Evolutionary conservation across 2,329 filamentous ascomycete species (phyloP), one percentile per base, ranked within the genome.

Genomic region (Diatrype stigma): DNA sequence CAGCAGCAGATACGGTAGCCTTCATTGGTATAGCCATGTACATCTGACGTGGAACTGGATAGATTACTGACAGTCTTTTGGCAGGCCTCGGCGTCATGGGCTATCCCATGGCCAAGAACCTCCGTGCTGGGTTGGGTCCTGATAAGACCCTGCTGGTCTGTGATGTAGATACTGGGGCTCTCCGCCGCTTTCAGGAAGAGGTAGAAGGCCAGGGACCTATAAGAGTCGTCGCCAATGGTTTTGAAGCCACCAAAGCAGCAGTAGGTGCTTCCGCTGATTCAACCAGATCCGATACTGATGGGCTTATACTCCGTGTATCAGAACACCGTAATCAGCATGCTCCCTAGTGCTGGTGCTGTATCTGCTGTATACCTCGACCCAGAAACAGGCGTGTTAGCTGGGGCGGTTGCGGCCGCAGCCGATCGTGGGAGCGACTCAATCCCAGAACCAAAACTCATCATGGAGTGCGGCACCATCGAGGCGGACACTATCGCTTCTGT

Each of bases 401-500:
- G 67, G 4, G 60, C 57, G 5, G 42, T 55, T 8, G 56, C 58
- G 8, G 52, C 57, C 14, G 45, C 40, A 35, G 42, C 54, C 7
- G 14, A 45, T 7, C n/a, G 10, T 19, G 17, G 12, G 11, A 42
- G 48, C 19, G 17, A 10, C 19, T 50, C 48, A 26, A n/a, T 44
- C 5, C 35, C 44, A 16, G 46, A 49, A 10, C 49, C 42, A 7
- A 67, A 64, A 38, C 54, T 67, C 4, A 51, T 67, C 17, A 63
- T 67, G 57, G 64, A 67, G 48, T 67, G 64, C 49, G 62, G 63
- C 37, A 67, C 64, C 7, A 67, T 67, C 51, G 64, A 67, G 45
- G 57, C 53, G 14, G 59, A 62, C 45, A 67, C 63, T 7, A 63
- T 66, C 11, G 75, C 75, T 38, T 73, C 79, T 54, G 80, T 89